Evolutionary conservation across 176 grass and related monocot genomes (phyloP).

Genomic region (Triticum turgidum): DNA sequence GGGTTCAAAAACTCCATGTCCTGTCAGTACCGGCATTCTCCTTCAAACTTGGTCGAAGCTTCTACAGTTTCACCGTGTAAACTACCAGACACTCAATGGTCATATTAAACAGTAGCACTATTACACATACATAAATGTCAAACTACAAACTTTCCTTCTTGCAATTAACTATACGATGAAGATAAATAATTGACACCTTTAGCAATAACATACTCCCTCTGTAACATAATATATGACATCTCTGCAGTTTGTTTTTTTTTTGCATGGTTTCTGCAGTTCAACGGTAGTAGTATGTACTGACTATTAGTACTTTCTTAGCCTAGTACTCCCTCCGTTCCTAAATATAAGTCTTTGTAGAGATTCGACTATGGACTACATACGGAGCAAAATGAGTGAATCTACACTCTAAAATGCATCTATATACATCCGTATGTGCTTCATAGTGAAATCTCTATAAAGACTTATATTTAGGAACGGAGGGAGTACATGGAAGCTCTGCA

Average conservation of each 20-base stretch:
- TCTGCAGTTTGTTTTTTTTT: too few species aligned
- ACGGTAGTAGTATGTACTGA: neutral
- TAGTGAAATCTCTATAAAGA: too few species aligned
- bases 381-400: too few species aligned
- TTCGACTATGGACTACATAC: too few species aligned
- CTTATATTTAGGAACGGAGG: too few species aligned
- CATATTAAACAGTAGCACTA: neutral
- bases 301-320: neutral
- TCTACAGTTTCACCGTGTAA: constrained; percentile 83
- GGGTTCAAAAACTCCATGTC: too few species aligned
- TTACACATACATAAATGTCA: neutral
- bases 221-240: too few species aligned
- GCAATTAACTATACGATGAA: neutral
- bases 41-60: constrained; percentile 92
- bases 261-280: too few species aligned
- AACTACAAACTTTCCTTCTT: neutral
- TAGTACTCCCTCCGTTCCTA: neutral
- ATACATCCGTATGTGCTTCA: too few species aligned
- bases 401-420: too few species aligned
- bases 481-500: neutral
- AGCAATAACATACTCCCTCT: neutral
- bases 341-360: too few species aligned
- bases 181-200: neutral
- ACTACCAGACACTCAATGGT: constrained; percentile 37
- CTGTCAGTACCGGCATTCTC: constrained; percentile 60